Evolutionary conservation across 1,284 basidiomycete species (phyloP).

Genomic region (Takashimella koratensis): DNA sequence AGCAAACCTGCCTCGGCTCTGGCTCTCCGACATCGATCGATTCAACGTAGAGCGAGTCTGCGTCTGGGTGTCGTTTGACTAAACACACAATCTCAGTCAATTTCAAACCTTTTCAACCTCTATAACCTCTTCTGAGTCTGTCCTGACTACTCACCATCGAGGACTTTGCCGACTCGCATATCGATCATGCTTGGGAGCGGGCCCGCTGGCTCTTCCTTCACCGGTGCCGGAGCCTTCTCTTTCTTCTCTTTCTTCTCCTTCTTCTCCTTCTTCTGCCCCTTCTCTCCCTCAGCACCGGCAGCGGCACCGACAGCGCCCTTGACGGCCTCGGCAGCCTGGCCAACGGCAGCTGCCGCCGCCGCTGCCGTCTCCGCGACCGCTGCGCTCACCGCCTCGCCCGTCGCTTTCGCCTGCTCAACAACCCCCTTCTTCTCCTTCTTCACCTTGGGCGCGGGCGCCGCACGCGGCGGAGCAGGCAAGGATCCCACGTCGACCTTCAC

Average conservation of each 20-base stretch:
- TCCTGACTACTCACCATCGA: constrained; percentile 66
- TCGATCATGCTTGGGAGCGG: constrained; percentile 92
- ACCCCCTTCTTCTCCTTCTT: constrained; percentile 58
- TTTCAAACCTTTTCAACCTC: constrained; percentile 12
- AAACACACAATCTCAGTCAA: neutral
- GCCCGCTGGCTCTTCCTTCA: constrained; percentile 60
- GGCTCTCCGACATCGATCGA: constrained; percentile 89
- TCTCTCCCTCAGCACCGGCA: constrained; percentile 16
- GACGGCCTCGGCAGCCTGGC: constrained; percentile 10
- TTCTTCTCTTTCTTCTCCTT: constrained; percentile 58
- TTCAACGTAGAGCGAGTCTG: constrained; percentile 87
- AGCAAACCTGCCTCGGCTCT: constrained; percentile 88
- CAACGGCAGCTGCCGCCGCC: constrained; percentile 11
- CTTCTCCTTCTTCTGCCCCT: constrained; percentile 49
- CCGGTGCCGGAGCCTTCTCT: constrained; percentile 34
- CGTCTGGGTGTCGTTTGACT: constrained; percentile 93
- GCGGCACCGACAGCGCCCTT: constrained; percentile 27
- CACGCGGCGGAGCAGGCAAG: constrained; percentile 69
- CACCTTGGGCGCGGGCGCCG: constrained; percentile 65
- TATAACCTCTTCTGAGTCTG: neutral
- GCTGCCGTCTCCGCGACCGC: constrained; percentile 17
- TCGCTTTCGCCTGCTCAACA: constrained; percentile 1
- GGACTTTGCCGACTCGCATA: constrained; percentile 80
- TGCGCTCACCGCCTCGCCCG: constrained; percentile 8
- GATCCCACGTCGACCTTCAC: constrained; percentile 69